Percentiles rank a stretch among this genome's conserved stretches.
Conservation (phyloP, 2,329 filamentous ascomycete species). For the Sarocladiaceae sp. region DNA sequence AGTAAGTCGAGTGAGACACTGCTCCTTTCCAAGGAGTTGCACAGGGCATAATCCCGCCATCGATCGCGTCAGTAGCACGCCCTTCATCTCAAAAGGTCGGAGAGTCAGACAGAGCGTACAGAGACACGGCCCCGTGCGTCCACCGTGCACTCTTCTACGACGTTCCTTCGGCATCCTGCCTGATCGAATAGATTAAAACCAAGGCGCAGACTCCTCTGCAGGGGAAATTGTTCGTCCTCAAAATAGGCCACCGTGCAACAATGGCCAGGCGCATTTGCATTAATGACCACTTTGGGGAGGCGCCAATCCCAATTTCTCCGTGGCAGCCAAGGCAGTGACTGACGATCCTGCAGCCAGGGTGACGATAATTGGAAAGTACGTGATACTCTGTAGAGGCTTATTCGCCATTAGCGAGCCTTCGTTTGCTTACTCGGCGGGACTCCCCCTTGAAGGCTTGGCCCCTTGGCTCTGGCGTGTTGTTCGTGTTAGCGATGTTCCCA, state of each 20-base stretch:
- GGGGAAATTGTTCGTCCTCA: too few species aligned
- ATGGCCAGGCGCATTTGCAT: neutral
- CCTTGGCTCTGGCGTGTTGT: too few species aligned
- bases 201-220: too few species aligned
- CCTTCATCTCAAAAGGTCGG: constrained; percentile 6
- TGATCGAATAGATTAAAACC: too few species aligned
- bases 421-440: too few species aligned
- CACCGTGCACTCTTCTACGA: neutral
- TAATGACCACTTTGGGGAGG: neutral
- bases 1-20: neutral
- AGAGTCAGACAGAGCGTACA: neutral
- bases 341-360: neutral
- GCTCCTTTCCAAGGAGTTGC: neutral
- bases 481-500: too few species aligned
- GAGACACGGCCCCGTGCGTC: neutral
- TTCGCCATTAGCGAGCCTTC: too few species aligned
- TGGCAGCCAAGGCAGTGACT: neutral
- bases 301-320: neutral
- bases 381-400: too few species aligned
- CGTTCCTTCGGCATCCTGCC: too few species aligned
- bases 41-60: neutral
- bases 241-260: neutral
- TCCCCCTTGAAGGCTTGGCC: too few species aligned
- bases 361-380: too few species aligned
- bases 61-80: neutral